phyloP scores from a whole-genome alignment of 202 grass and related monocot genomes.

The Setaria viridis region DNA sequence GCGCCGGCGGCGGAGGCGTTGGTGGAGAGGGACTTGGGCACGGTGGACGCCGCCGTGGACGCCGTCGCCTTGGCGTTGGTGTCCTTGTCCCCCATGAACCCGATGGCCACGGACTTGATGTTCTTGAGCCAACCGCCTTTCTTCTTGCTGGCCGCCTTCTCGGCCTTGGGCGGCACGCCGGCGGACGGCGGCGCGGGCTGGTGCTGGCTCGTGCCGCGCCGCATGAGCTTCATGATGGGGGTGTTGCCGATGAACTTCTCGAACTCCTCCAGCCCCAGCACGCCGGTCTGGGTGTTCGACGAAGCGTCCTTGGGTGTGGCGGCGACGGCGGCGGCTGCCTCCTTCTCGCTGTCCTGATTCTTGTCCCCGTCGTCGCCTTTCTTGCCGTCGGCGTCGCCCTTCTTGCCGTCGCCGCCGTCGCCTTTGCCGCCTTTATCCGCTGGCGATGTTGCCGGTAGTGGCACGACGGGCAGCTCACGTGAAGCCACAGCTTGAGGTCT shows the following conservation, averaged over 20 bases:
- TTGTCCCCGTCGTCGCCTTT: conserved; percentile 31
- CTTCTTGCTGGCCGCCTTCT: conserved; percentile 63
- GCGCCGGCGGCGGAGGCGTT: neutral
- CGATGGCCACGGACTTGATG: conserved; percentile 79
- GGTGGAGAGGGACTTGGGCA: conserved; percentile 9
- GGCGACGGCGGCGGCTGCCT: conserved; percentile 35
- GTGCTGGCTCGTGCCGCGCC: conserved; percentile 53
- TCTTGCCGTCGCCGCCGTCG: conserved; percentile 26
- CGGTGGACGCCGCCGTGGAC: neutral
- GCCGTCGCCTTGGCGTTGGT: conserved; percentile 44
- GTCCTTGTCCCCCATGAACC: conserved; percentile 71
- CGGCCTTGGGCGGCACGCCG: conserved; percentile 48
- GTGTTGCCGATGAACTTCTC: conserved; percentile 88
- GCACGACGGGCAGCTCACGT: conserved; percentile 33
- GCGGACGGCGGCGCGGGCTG: conserved; percentile 9
- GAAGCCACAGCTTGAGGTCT: conserved; percentile 22
- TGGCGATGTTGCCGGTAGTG: neutral
- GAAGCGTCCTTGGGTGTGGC: conserved; percentile 50
- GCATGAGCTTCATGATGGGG: conserved; percentile 90
- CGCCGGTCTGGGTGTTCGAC: conserved; percentile 52
- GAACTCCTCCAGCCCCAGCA: conserved; percentile 68
- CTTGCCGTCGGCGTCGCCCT: conserved; percentile 5
- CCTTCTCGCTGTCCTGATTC: conserved; percentile 66
- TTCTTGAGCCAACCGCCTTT: conserved; percentile 94
- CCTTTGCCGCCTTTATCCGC: conserved; percentile 29